A percentile compares a stretch with the other conserved stretches of the same genome.
Evolutionary conservation across 305 asterid genomes (phyloP).

Genomic region (Withania somnifera): DNA sequence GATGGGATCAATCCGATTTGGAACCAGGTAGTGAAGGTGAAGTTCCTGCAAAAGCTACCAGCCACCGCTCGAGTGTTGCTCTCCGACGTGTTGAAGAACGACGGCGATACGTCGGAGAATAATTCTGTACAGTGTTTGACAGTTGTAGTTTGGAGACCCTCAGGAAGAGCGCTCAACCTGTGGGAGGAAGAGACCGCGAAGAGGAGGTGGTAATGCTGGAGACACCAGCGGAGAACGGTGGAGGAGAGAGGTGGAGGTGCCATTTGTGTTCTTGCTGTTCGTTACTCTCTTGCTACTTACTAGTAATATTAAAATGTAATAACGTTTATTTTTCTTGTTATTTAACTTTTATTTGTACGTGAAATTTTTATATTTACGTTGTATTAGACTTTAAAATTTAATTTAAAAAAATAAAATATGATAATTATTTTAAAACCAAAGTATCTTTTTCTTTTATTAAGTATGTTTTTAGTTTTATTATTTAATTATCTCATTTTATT

Average conservation of each 20-base stretch:
- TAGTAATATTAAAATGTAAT: too few relatives aligned
- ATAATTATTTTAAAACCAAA: too few relatives aligned
- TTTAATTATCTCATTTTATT: too few relatives aligned
- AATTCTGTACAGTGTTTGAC: conserved; percentile 40
- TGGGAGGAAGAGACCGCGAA: not conserved
- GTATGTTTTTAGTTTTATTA: too few relatives aligned
- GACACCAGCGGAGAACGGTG: not conserved
- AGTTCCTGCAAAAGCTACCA: too few relatives aligned
- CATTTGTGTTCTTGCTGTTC: not conserved
- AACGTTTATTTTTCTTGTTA: too few relatives aligned
- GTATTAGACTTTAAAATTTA: too few relatives aligned
- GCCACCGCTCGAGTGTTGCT: conserved; percentile 34
- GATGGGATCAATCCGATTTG: conserved; percentile 22
- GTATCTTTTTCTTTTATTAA: too few relatives aligned
- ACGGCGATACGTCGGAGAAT: conserved; percentile 17
- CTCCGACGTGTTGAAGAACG: conserved; percentile 29
- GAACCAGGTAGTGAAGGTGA: conserved; percentile 42
- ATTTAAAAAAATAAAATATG: too few relatives aligned
- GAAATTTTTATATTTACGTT: too few relatives aligned
- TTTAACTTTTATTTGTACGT: too few relatives aligned
- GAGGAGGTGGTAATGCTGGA: conserved; percentile 12
- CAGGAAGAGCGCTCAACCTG: conserved; percentile 31
- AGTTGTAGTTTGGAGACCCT: conserved; percentile 39
- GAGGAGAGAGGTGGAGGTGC: not conserved
- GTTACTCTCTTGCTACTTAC: too few relatives aligned